A percentile compares a stretch with the other conserved stretches of the same genome.
phyloP scores from a whole-genome alignment of 1,284 basidiomycete genomes.

The Schizophyllum commune region DNA sequence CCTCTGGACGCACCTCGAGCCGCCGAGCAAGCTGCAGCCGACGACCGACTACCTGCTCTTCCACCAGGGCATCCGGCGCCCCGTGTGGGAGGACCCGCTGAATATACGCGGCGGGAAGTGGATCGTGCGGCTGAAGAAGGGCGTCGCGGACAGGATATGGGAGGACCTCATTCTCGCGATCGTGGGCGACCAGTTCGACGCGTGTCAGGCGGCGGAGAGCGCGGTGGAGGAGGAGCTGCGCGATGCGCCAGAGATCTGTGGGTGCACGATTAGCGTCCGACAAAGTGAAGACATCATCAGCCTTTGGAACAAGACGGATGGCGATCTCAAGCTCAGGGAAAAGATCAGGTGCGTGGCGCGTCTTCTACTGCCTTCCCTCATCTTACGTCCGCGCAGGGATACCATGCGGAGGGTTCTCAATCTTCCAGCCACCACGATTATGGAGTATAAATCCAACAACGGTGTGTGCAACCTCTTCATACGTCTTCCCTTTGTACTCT shows the following conservation, averaged over 20 bases:
- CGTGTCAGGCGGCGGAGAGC: constrained; percentile 35
- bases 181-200: constrained; percentile 74
- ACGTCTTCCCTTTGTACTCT: not conserved
- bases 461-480: constrained; percentile 33
- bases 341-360: constrained; percentile 53
- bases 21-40: constrained; percentile 64
- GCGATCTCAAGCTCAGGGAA: constrained; percentile 58
- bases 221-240: constrained; percentile 39
- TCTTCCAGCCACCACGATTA: constrained; percentile 59
- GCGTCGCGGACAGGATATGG: constrained; percentile 76
- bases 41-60: constrained; percentile 85
- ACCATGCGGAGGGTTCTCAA: constrained; percentile 60
- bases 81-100: constrained; percentile 87
- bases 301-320: constrained; percentile 70
- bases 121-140: constrained; percentile 82
- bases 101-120: constrained; percentile 88
- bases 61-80: constrained; percentile 71
- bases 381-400: constrained; percentile 37
- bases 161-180: constrained; percentile 70
- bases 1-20: constrained; percentile 70
- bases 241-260: constrained; percentile 58
- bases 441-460: constrained; percentile 85
- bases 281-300: constrained; percentile 79
- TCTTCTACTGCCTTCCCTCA: not conserved
- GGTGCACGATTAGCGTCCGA: constrained; percentile 77